Conservation (phyloP, 148 eudicot genomes). For the Agrostemma githago region DNA sequence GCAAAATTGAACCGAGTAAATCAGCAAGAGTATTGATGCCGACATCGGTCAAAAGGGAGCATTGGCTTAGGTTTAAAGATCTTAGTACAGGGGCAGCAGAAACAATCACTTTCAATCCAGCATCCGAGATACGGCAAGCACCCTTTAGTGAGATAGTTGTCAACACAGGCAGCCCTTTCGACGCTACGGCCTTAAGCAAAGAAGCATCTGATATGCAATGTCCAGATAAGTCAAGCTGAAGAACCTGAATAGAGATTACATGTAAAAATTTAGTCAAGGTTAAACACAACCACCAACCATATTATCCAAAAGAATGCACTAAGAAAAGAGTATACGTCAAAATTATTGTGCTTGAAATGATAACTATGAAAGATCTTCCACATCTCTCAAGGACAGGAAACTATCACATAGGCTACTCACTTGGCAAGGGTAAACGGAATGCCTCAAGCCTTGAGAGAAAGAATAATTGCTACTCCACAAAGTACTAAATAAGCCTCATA, state of each 20-base stretch:
- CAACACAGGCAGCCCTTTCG: conserved; percentile 51
- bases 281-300: background rate
- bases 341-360: background rate
- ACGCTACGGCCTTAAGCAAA: conserved; percentile 36
- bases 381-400: background rate
- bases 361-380: background rate
- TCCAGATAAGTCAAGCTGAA: conserved; percentile 90
- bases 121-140: conserved; percentile 87
- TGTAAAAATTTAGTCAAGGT: background rate
- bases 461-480: background rate
- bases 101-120: conserved; percentile 54
- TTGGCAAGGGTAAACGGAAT: background rate
- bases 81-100: conserved; percentile 65
- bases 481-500: background rate
- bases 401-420: background rate
- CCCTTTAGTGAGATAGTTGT: conserved; percentile 75
- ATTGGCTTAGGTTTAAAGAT: conserved; percentile 79
- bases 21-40: conserved; percentile 55
- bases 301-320: background rate
- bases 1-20: conserved; percentile 52
- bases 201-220: conserved; percentile 75
- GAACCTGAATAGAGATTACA: conserved; percentile 49
- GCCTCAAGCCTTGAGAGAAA: background rate
- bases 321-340: background rate
- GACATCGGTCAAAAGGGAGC: conserved; percentile 64